phyloP scores from a whole-genome alignment of 768 basidiomycete genomes.

The Daedalea quercina region DNA sequence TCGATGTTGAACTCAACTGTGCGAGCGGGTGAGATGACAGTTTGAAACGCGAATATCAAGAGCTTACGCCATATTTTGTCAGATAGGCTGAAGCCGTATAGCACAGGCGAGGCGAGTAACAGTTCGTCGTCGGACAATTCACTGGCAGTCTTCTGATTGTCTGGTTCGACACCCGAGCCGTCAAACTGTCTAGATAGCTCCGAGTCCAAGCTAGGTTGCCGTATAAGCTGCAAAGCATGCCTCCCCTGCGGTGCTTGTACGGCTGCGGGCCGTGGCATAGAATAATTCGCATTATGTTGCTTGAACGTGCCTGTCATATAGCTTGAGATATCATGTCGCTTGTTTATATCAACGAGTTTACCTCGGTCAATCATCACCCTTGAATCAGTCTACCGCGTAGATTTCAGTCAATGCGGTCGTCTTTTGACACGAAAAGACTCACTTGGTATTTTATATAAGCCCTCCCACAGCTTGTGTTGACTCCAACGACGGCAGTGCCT shows the following conservation, averaged over 20 bases:
- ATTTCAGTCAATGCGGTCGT: background rate
- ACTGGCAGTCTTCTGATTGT: background rate
- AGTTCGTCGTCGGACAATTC: background rate
- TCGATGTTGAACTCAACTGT: slow-evolving; percentile 58
- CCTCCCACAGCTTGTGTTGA: slow-evolving; percentile 27
- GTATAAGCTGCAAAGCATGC: no score
- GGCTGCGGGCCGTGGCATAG: no score
- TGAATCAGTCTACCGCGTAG: slow-evolving; percentile 37
- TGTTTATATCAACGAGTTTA: slow-evolving; percentile 12
- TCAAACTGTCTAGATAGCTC: background rate
- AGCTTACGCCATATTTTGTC: slow-evolving; percentile 44
- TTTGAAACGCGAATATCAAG: no score
- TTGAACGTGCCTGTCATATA: no score
- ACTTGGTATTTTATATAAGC: slow-evolving; percentile 28
- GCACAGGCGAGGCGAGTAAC: background rate
- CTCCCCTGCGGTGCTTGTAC: no score
- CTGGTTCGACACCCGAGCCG: no score
- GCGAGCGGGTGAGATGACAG: slow-evolving; percentile 27
- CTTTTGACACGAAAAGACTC: background rate
- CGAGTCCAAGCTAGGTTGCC: background rate
- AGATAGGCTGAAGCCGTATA: slow-evolving; percentile 50
- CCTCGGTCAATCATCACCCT: slow-evolving; percentile 58
- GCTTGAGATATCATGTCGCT: no score
- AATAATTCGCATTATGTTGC: no score
- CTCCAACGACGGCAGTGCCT: slow-evolving; percentile 35